A percentile compares a stretch with the other conserved stretches of the same genome.
Conservation (phyloP, 164 flowering plant species). For the Santalum album region DNA sequence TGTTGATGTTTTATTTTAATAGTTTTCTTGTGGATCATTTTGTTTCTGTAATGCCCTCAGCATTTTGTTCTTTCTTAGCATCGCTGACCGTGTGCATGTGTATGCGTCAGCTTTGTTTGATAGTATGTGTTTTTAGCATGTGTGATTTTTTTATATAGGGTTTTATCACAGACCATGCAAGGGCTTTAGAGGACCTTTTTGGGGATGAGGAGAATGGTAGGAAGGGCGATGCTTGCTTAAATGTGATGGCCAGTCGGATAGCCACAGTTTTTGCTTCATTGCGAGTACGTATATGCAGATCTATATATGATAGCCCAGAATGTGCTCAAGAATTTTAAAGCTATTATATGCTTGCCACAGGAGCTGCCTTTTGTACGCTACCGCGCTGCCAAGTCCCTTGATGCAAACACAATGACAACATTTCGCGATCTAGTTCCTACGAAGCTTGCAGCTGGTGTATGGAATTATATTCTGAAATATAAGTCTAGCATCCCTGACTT, state of each 20-base stretch:
- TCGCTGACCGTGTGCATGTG: no score
- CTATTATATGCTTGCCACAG: constrained; percentile 23
- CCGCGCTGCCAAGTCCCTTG: constrained; percentile 73
- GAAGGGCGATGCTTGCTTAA: constrained; percentile 60
- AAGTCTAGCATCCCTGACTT: constrained; percentile 65
- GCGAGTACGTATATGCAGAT: constrained; percentile 37
- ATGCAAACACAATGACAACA: constrained; percentile 61
- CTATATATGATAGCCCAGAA: neutral
- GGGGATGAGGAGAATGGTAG: constrained; percentile 69
- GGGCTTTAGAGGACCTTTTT: constrained; percentile 77
- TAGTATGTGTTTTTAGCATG: neutral
- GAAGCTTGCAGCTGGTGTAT: constrained; percentile 88
- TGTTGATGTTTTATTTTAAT: no score
- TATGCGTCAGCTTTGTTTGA: no score
- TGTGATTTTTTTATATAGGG: constrained; percentile 37
- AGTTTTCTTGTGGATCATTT: no score
- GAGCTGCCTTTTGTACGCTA: constrained; percentile 89
- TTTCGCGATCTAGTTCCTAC: constrained; percentile 74
- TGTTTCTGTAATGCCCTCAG: no score
- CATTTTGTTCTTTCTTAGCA: no score
- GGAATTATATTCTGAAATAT: constrained; percentile 64
- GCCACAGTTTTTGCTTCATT: constrained; percentile 97
- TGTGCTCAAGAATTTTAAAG: constrained; percentile 1
- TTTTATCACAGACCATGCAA: constrained; percentile 81
- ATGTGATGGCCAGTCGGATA: constrained; percentile 74